Conservation (phyloP, 2,329 filamentous ascomycete genomes). For the Blastomyces emzantsi region DNA sequence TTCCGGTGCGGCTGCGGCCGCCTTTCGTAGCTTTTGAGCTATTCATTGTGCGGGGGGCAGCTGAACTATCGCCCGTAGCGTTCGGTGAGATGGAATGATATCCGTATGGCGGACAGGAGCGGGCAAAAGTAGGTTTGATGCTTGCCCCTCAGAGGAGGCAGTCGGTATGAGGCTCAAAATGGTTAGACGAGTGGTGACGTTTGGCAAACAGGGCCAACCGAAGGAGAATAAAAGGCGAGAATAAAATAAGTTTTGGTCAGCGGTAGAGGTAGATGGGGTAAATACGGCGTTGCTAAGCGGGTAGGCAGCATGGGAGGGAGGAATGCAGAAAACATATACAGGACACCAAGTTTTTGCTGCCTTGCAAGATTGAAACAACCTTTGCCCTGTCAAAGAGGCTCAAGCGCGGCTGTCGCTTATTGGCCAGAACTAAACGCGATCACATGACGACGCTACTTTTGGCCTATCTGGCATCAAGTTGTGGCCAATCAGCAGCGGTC, state of each 20-base stretch:
- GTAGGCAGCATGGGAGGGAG: neutral
- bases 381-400: neutral
- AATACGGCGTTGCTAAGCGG: neutral
- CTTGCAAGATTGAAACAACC: neutral
- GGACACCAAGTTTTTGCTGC: neutral
- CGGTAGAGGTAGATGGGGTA: neutral
- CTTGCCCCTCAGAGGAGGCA: constrained; percentile 1
- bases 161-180: neutral
- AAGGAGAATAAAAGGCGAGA: neutral
- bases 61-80: constrained; percentile 11
- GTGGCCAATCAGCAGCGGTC: constrained; percentile 8
- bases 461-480: neutral
- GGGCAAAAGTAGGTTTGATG: neutral
- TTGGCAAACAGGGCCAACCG: neutral
- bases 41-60: constrained; percentile 18
- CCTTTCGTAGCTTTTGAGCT: constrained; percentile 28
- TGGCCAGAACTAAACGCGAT: neutral
- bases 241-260: neutral
- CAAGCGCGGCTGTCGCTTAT: neutral
- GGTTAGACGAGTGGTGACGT: neutral
- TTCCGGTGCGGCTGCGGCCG: constrained; percentile 19
- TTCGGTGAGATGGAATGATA: neutral
- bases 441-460: constrained; percentile 3
- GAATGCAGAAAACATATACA: neutral
- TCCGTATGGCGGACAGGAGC: neutral